Conservation (phyloP, 331 rosid genomes). For the Quercus tomentella region DNA sequence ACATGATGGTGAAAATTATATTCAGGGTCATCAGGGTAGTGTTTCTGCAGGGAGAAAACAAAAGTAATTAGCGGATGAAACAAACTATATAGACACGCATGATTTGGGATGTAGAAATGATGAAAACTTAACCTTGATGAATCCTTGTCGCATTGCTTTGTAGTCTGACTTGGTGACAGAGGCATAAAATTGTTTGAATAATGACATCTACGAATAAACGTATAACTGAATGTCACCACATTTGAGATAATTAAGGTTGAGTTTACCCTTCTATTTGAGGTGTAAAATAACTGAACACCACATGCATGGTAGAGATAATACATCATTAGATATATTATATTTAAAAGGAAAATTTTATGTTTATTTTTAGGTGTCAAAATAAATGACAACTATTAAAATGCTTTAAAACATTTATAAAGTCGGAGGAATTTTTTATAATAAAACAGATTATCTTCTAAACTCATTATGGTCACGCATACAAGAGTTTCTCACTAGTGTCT, state of each 20-base stretch:
- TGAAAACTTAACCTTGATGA: slow-evolving; percentile 54
- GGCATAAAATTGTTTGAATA: slow-evolving; percentile 76
- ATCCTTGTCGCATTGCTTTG: slow-evolving; percentile 71
- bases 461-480: too few species aligned
- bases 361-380: too few species aligned
- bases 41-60: slow-evolving; percentile 40
- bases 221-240: slow-evolving; percentile 10
- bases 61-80: neutral
- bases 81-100: neutral
- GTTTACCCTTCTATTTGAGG: too few species aligned
- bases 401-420: too few species aligned
- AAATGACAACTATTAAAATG: too few species aligned
- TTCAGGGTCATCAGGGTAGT: neutral
- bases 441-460: too few species aligned
- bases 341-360: too few species aligned
- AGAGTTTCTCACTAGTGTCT: too few species aligned
- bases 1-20: slow-evolving; percentile 62
- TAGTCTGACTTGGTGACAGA: slow-evolving; percentile 70
- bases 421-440: too few species aligned
- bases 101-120: neutral
- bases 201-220: slow-evolving; percentile 52
- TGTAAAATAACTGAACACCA: too few species aligned
- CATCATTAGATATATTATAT: too few species aligned
- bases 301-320: too few species aligned
- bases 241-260: neutral